These are phyloP conservation scores for Davidsoniella neocaledoniae DNA, from an alignment of 2,329 filamentous ascomycete species.

Conservation along the genomic window DNA sequence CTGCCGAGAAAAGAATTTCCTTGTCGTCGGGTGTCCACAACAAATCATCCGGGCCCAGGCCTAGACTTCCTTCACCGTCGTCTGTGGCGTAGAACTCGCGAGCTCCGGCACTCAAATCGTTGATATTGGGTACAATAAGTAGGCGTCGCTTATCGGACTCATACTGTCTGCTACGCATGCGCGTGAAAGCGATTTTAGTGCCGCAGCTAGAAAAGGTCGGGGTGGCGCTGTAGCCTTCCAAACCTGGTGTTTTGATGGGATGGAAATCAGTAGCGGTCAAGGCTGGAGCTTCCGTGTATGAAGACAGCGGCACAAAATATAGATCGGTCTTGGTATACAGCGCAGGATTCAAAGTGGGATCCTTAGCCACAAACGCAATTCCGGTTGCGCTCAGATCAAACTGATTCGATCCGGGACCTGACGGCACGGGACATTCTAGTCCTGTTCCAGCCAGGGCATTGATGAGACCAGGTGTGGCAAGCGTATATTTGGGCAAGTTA, in stretches of 20 bases:
- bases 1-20: constrained; percentile 55
- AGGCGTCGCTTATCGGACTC: constrained; percentile 64
- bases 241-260: constrained; percentile 30
- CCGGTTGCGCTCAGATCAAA: constrained; percentile 56
- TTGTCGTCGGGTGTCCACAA: constrained; percentile 42
- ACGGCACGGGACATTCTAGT: constrained; percentile 52
- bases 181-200: constrained; percentile 53
- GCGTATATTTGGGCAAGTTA: constrained; percentile 22
- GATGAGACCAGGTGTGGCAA: constrained; percentile 30
- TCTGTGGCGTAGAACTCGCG: constrained; percentile 45
- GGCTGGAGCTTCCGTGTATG: constrained; percentile 34
- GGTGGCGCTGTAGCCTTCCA: constrained; percentile 46
- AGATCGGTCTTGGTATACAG: constrained; percentile 69
- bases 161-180: constrained; percentile 62
- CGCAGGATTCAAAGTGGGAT: constrained; percentile 52
- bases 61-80: constrained; percentile 47
- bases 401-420: constrained; percentile 65
- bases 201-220: constrained; percentile 64
- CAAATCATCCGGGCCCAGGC: constrained; percentile 38
- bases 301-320: constrained; percentile 51
- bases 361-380: constrained; percentile 59
- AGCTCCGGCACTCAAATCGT: constrained; percentile 33
- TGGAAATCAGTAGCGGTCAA: constrained; percentile 17
- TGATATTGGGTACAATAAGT: constrained; percentile 45
- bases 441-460: constrained; percentile 47